Evolutionary conservation across 2,329 filamentous ascomycete species (phyloP), one percentile per base, ranked within the genome.

Genomic region (Elsinoe ampelina): DNA sequence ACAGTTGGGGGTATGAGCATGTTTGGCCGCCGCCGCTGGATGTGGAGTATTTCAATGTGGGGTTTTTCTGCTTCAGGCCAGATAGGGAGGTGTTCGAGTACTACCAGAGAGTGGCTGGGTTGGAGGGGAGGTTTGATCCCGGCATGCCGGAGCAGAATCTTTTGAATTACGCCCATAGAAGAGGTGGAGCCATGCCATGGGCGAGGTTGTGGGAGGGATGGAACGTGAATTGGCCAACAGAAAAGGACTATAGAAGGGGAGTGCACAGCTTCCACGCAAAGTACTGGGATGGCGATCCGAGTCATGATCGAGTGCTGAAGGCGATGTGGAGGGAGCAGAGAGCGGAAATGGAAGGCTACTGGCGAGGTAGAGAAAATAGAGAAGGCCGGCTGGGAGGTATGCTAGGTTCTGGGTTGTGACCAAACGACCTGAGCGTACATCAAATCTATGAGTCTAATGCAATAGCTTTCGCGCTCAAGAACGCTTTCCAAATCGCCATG

Each of bases 171-270:
- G 71, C 70, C 32, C 70, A 73, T 58, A 61, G 69, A 2, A 59
- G 62, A 10, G 67, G 69, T 1, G 70, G 71, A 0, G 69, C 69
- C 15, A 73, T 74, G 72, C 71, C 72, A 1, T 73, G 70, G 71
- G 65, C 64, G 57, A 66, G 65, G 52, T 57, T 73, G 19, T 68
- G 68, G 61, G 67, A 70, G 58, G 65, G 65, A 1, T 73, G 70
- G 70, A 72, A 71, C 57, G 69, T 70, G 13, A 69, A 71, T 47
- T 72, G 68, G 66, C 70, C 72, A 3, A 71, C 63, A 36, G 65
- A 65, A 52, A 68, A 65, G 32, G 71, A 73, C 52, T 69, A 66
- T 57, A 59, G 65, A 30, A 67, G 62, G 12, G 70, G 69, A 1
- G 68, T 66, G 47, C 62, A 62, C 38, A 70, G 67, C 47, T 69